These are phyloP conservation scores for Primulina tabacum DNA, from an alignment of 257 asterid genomes.

Conservation along the genomic window DNA sequence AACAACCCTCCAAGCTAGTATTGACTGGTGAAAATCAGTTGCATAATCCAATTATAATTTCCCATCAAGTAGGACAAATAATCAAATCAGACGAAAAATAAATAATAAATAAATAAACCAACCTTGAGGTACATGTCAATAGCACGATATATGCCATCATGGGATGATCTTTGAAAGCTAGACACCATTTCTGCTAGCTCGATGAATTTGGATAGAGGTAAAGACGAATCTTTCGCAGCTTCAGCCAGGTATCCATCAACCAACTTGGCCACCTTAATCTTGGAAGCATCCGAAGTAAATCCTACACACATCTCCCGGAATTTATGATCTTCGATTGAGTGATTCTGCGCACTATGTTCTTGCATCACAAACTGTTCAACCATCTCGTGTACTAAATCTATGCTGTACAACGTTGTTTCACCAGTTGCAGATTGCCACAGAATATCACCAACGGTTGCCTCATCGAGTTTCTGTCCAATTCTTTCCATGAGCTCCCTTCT, in stretches of 20 bases:
- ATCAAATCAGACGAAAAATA: background rate
- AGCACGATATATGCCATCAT: conserved; percentile 79
- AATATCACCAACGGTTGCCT: conserved; percentile 60
- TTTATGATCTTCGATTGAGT: conserved; percentile 34
- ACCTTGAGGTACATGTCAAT: conserved; percentile 85
- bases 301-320: conserved; percentile 39
- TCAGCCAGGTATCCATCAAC: conserved; percentile 77
- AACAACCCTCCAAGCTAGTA: background rate
- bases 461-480: conserved; percentile 62
- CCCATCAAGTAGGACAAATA: background rate
- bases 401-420: conserved; percentile 43
- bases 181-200: conserved; percentile 63
- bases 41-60: background rate
- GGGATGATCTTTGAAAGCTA: conserved; percentile 56
- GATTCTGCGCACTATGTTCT: conserved; percentile 33
- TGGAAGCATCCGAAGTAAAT: conserved; percentile 49
- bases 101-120: background rate
- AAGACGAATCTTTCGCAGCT: conserved; percentile 63
- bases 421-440: conserved; percentile 48
- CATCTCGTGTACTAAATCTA: conserved; percentile 51
- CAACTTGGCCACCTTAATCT: conserved; percentile 62
- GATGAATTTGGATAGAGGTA: conserved; percentile 48
- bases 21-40: background rate
- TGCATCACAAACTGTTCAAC: conserved; percentile 65
- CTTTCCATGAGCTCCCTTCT: conserved; percentile 47